These are phyloP conservation scores for Fistulinella cinereoalba DNA, from an alignment of 1,284 basidiomycete genomes.

Conservation along the genomic window DNA sequence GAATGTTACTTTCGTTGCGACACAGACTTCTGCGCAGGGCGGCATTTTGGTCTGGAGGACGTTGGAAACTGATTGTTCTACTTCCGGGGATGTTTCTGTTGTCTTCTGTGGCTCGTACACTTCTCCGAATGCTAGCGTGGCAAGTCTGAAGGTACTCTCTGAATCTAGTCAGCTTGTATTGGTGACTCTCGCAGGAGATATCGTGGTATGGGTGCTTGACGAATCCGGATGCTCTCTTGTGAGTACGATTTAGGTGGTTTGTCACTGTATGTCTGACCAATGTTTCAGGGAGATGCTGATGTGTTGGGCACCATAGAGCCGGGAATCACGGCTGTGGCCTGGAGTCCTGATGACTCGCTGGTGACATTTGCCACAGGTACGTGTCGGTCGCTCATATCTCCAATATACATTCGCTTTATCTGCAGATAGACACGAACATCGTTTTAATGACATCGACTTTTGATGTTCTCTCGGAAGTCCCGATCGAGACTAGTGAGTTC, in stretches of 20 bases:
- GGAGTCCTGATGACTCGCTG: constrained; percentile 90
- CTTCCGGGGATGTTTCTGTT: constrained; percentile 15
- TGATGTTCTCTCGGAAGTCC: constrained; percentile 81
- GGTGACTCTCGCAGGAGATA: constrained; percentile 75
- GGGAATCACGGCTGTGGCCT: constrained; percentile 79
- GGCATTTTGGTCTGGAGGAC: constrained; percentile 62
- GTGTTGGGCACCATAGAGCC: constrained; percentile 85
- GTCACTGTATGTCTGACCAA: constrained; percentile 1
- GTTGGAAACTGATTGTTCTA: constrained; percentile 17
- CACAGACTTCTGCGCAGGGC: constrained; percentile 60
- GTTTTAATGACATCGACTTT: constrained; percentile 89
- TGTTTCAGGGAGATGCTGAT: constrained; percentile 43
- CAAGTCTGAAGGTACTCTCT: constrained; percentile 62
- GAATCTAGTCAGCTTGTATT: constrained; percentile 64
- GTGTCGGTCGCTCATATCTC: constrained; percentile 10
- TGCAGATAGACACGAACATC: constrained; percentile 61
- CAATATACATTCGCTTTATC: constrained; percentile 1
- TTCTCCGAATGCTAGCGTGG: constrained; percentile 41
- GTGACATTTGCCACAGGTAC: constrained; percentile 77
- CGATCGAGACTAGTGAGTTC: constrained; percentile 73
- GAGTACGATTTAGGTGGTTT: constrained; percentile 16
- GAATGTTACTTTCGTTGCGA: constrained; percentile 56
- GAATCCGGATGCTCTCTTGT: constrained; percentile 46
- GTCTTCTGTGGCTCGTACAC: constrained; percentile 31
- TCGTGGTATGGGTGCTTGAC: constrained; percentile 62